Conservation (phyloP, 1,139 yeast genomes). For the Geotrichum klebahnii region DNA sequence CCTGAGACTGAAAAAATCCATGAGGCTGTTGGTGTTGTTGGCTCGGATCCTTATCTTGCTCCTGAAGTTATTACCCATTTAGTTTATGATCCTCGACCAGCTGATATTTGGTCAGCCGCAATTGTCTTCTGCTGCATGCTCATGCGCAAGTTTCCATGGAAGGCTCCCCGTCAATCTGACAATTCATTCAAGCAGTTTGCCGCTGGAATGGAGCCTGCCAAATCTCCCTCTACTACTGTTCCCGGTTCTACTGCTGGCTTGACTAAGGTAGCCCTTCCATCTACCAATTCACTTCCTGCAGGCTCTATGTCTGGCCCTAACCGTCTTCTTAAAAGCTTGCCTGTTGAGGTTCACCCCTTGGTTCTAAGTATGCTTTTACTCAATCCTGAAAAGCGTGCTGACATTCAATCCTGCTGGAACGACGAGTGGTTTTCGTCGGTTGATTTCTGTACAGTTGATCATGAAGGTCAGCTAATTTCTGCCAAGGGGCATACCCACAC, state of each 20-base stretch:
- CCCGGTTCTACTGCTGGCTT: conserved; percentile 7
- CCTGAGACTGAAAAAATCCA: conserved; percentile 79
- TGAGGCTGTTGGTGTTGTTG: conserved; percentile 86
- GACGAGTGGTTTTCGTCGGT: conserved; percentile 71
- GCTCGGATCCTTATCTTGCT: conserved; percentile 90
- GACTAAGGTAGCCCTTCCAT: conserved; percentile 10
- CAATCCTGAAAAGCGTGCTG: conserved; percentile 52
- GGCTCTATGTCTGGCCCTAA: conserved; percentile 33
- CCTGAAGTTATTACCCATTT: conserved; percentile 85
- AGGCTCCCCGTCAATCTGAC: conserved; percentile 83
- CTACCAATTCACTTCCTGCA: conserved; percentile 23
- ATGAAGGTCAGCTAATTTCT: conserved; percentile 36
- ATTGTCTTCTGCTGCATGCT: conserved; percentile 94
- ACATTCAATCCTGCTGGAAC: conserved; percentile 74
- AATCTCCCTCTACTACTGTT: background rate
- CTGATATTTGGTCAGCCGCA: conserved; percentile 93
- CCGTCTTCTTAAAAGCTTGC: conserved; percentile 36
- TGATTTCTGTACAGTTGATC: conserved; percentile 46
- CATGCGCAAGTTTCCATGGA: conserved; percentile 93
- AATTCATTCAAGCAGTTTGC: conserved; percentile 64
- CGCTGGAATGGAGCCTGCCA: conserved; percentile 37
- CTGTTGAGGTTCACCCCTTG: conserved; percentile 37
- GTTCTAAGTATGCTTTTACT: conserved; percentile 37
- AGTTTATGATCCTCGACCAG: conserved; percentile 87
- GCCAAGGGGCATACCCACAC: conserved; percentile 70